Evolutionary conservation across 164 flowering plant genomes (phyloP).

Genomic region (Saururus chinensis): DNA sequence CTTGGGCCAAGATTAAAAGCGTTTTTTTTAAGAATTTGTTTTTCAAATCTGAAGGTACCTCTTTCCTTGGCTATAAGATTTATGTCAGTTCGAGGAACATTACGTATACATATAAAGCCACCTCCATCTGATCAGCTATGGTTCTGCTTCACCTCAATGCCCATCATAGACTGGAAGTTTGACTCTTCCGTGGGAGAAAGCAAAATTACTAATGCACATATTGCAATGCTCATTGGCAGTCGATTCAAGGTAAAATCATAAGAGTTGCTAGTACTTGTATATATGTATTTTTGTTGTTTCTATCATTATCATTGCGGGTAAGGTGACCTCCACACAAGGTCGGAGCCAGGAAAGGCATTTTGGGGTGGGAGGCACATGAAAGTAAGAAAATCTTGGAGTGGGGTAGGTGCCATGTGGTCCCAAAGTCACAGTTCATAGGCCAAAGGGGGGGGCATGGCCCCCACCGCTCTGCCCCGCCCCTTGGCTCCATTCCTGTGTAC

Average conservation of each 20-base stretch:
- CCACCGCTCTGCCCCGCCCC: too few relatives aligned
- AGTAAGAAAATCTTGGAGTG: too few relatives aligned
- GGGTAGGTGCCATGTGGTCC: too few relatives aligned
- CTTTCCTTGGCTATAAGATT: slow-evolving; percentile 66
- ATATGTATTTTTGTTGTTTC: too few relatives aligned
- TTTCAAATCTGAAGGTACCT: slow-evolving; percentile 48
- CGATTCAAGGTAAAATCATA: slow-evolving; percentile 18
- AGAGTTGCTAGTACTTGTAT: too few relatives aligned
- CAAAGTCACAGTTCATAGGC: too few relatives aligned
- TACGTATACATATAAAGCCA: slow-evolving; percentile 72
- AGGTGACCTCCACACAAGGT: too few relatives aligned
- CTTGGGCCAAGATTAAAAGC: neutral
- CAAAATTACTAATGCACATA: slow-evolving; percentile 57
- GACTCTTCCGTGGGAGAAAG: slow-evolving; percentile 82
- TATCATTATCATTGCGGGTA: too few relatives aligned
- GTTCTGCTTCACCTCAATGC: slow-evolving; percentile 85
- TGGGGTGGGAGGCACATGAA: too few relatives aligned
- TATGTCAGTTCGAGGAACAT: slow-evolving; percentile 63
- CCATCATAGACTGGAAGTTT: slow-evolving; percentile 65
- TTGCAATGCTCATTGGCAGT: slow-evolving; percentile 55
- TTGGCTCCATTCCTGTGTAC: too few relatives aligned
- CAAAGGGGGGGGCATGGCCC: too few relatives aligned
- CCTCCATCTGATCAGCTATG: slow-evolving; percentile 96
- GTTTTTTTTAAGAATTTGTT: neutral
- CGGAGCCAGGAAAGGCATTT: too few relatives aligned